Percentiles rank a stretch among this genome's conserved stretches.
Conservation (phyloP, 2,329 filamentous ascomycete species). For the Magnaporthiopsis incrustans region DNA sequence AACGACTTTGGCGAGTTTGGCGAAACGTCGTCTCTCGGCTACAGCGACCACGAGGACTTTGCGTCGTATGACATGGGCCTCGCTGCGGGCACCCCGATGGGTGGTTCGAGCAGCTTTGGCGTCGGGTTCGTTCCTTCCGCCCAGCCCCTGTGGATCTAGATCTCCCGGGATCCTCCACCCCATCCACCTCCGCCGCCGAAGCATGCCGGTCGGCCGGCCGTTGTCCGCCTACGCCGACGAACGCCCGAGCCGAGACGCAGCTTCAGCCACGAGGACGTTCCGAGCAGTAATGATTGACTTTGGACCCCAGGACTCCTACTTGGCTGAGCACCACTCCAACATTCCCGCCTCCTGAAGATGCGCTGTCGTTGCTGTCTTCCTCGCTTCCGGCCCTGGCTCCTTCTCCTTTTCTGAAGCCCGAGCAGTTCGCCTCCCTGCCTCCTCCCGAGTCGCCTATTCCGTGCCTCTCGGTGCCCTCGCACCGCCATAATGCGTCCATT, state of each 20-base stretch:
- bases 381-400: slow-evolving; percentile 28
- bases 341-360: slow-evolving; percentile 36
- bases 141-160: slow-evolving; percentile 54
- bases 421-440: slow-evolving; percentile 34
- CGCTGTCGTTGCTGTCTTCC: slow-evolving; percentile 26
- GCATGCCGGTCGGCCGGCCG: slow-evolving; percentile 1
- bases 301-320: slow-evolving; percentile 38
- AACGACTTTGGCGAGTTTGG: slow-evolving; percentile 15
- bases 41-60: slow-evolving; percentile 55
- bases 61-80: slow-evolving; percentile 40
- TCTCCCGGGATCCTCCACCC: slow-evolving; percentile 30
- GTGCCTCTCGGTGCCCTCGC: slow-evolving; percentile 21
- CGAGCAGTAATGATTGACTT: slow-evolving; percentile 42
- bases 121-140: slow-evolving; percentile 57
- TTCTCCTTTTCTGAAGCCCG: slow-evolving; percentile 36
- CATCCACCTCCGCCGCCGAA: not conserved
- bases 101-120: slow-evolving; percentile 38
- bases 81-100: slow-evolving; percentile 37
- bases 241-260: slow-evolving; percentile 6
- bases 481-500: slow-evolving; percentile 28
- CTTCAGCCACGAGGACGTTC: not conserved
- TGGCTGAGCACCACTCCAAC: slow-evolving; percentile 33
- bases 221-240: not conserved
- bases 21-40: slow-evolving; percentile 42
- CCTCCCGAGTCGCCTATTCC: slow-evolving; percentile 37